Conservation (phyloP, 495 filamentous ascomycete species). For the Choiromyces venosus region DNA sequence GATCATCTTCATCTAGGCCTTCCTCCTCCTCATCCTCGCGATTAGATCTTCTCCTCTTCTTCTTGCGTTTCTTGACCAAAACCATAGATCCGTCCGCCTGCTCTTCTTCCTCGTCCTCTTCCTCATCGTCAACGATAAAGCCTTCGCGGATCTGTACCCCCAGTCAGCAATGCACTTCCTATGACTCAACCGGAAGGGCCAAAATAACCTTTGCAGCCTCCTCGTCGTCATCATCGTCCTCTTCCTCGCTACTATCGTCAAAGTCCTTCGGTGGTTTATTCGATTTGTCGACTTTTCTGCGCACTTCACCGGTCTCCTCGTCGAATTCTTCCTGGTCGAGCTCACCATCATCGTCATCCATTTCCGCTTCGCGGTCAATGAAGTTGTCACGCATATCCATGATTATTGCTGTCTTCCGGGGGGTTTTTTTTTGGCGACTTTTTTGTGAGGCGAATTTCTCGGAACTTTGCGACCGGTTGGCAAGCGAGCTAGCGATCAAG, state of each 20-base stretch:
- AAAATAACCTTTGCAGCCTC: constrained; percentile 53
- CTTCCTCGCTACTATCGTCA: constrained; percentile 89
- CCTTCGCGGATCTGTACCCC: constrained; percentile 71
- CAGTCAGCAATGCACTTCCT: constrained; percentile 33
- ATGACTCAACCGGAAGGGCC: not conserved
- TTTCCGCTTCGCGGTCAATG: constrained; percentile 74
- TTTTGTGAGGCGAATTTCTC: not conserved
- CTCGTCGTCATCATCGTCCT: constrained; percentile 93
- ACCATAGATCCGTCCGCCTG: constrained; percentile 36
- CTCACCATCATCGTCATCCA: constrained; percentile 74
- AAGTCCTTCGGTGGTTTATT: constrained; percentile 47
- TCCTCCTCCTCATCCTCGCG: constrained; percentile 77
- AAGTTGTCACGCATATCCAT: constrained; percentile 71
- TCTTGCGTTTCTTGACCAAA: constrained; percentile 44
- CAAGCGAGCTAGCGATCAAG: not conserved
- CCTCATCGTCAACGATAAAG: constrained; percentile 87
- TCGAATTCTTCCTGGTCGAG: constrained; percentile 75
- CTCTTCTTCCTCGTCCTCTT: constrained; percentile 60
- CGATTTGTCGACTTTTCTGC: constrained; percentile 47
- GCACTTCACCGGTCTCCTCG: constrained; percentile 67
- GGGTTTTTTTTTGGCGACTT: not conserved
- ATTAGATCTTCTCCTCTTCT: constrained; percentile 64
- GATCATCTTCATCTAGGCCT: constrained; percentile 86
- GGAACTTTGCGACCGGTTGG: not conserved
- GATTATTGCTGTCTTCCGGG: not conserved